These are phyloP conservation scores for Solanum paucissectum DNA, from an alignment of 257 asterid species.

Conservation along the genomic window DNA sequence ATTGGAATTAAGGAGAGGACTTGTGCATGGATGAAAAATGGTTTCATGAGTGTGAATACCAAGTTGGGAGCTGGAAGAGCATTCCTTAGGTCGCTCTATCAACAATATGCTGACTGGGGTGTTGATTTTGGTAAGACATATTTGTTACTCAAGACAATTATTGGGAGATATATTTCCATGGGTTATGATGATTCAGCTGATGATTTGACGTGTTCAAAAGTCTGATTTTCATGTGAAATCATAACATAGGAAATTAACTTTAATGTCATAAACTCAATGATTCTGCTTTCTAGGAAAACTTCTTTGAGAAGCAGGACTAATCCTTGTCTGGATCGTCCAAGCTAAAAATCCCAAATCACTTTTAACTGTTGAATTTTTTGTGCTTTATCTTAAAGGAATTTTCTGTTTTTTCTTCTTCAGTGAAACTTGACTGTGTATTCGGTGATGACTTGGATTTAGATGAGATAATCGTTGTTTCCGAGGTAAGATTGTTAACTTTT, in stretches of 20 bases:
- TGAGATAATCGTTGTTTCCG: constrained; percentile 74
- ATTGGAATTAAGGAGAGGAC: constrained; percentile 65
- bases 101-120: constrained; percentile 91
- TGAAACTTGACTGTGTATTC: constrained; percentile 87
- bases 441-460: constrained; percentile 66
- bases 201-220: neutral
- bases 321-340: neutral
- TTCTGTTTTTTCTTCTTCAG: constrained; percentile 30
- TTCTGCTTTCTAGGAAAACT: neutral
- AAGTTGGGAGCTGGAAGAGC: constrained; percentile 84
- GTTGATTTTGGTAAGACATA: constrained; percentile 71
- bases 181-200: neutral
- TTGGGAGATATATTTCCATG: neutral
- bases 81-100: constrained; percentile 81
- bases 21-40: constrained; percentile 82
- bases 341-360: neutral
- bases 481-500: constrained; percentile 32
- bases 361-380: neutral
- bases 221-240: neutral
- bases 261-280: neutral
- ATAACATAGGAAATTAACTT: neutral
- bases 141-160: neutral
- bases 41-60: constrained; percentile 88
- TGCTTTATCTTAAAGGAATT: neutral
- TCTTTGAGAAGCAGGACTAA: neutral